These are phyloP conservation scores for Talaromyces thailandensis DNA, from an alignment of 495 filamentous ascomycete genomes.

Conservation along the genomic window DNA sequence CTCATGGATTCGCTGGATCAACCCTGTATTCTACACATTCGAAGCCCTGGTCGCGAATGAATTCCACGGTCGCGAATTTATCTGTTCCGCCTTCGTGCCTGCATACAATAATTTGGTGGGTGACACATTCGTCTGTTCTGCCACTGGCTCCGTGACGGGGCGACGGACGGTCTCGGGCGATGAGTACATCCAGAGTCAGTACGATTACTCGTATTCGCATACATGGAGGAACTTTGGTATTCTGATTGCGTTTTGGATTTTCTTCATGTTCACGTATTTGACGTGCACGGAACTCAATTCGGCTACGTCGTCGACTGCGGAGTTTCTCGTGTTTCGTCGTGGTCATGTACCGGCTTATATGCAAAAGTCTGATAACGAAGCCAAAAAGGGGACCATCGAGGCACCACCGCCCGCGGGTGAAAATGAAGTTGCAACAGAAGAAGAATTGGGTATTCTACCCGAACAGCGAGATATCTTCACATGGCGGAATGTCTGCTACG, in stretches of 20 bases:
- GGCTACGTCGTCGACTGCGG: constrained; percentile 25
- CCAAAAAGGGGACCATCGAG: constrained; percentile 20
- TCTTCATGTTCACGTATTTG: constrained; percentile 43
- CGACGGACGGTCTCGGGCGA: constrained; percentile 36
- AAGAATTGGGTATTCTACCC: constrained; percentile 30
- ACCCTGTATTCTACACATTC: constrained; percentile 34
- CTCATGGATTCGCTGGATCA: constrained; percentile 34
- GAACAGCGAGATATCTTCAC: constrained; percentile 54
- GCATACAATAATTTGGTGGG: constrained; percentile 30
- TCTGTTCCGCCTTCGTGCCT: constrained; percentile 38
- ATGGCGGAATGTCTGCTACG: constrained; percentile 66
- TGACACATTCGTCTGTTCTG: constrained; percentile 30
- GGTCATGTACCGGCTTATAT: constrained; percentile 16
- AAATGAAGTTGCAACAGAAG: constrained; percentile 20
- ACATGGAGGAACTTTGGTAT: constrained; percentile 61
- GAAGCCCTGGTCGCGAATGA: constrained; percentile 45
- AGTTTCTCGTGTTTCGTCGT: constrained; percentile 27
- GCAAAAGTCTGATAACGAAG: constrained; percentile 33
- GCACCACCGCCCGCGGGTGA: not conserved
- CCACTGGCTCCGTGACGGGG: constrained; percentile 41
- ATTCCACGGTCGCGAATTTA: constrained; percentile 43
- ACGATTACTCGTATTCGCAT: constrained; percentile 43
- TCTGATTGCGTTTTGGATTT: constrained; percentile 49
- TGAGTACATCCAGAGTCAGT: constrained; percentile 40
- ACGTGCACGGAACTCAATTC: constrained; percentile 37